Base-by-base conservation (phyloP, 495 filamentous ascomycete genomes). In the Tuber aestivum region DNA sequence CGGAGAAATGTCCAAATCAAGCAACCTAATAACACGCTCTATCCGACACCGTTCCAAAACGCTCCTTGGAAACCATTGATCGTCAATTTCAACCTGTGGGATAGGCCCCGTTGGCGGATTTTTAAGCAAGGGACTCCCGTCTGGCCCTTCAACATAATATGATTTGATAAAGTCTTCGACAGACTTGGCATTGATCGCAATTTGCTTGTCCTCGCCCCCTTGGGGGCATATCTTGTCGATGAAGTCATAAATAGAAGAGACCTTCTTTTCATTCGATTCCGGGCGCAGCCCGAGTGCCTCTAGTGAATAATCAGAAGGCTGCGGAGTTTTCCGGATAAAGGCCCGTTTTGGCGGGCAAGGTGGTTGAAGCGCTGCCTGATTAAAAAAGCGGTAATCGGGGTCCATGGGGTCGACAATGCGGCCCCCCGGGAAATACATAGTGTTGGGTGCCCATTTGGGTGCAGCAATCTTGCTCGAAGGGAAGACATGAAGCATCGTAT, bases 241-340 rank as follows among this genome's bases (percentile, higher is more conserved):
- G 10, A 61, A 61, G 27, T 61, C 50, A 10, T 61, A 61, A 3
- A 61, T 61, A 0, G 50, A 61, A 27, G 10, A 8, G 8, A 32
- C 12, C 0, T 5, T 27, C 0, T 14, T n/a, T n/a, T n/a, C 48
- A 1, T 12, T 5, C 2, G 50, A 10, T 27, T 14, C 0, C 3
- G n/a, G 50, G 3, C 9, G n/a, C 2, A 61, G 2, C 2, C 50
- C 50, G 10, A 23, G 50, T 1, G 50, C 50, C 9, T 61, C 50
- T 5, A 14, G 50, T 14, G 50, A 61, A 12, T 27, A 14, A 27
- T 32, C 50, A 3, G 23, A n/a, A 0, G 23, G 50, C 23, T 21
- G 44, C 3, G 44, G 44, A 48, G 44, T 21, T 18, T 48, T 48
- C 44, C 44, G 18, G 5, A 6, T 18, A 21, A 6, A 48, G 18